A percentile compares a stretch with the other conserved stretches of the same genome.
These are phyloP conservation scores for Yamadazyma atlantica DNA, from an alignment of 1,139 yeast genomes.

Conservation along the genomic window DNA sequence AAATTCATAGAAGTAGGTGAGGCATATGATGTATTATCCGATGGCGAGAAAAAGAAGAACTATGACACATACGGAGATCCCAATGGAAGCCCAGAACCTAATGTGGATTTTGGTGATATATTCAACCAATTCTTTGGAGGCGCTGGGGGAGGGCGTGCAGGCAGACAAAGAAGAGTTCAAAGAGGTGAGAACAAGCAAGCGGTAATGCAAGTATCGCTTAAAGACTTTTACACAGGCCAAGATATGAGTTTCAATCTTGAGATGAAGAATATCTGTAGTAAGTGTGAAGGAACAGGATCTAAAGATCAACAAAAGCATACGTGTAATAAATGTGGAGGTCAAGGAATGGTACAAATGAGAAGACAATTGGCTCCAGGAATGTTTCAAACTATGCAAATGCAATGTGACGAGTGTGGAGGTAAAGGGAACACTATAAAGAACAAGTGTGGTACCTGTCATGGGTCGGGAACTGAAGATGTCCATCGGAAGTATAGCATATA, in stretches of 20 bases:
- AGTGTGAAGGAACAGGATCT: conserved; percentile 83
- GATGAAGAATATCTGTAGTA: conserved; percentile 71
- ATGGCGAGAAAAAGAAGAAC: conserved; percentile 65
- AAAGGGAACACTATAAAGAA: conserved; percentile 64
- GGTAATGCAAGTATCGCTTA: conserved; percentile 53
- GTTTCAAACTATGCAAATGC: conserved; percentile 79
- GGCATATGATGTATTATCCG: conserved; percentile 86
- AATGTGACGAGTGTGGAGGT: conserved; percentile 81
- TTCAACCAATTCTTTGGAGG: conserved; percentile 79
- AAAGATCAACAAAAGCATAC: conserved; percentile 66
- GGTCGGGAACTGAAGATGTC: conserved; percentile 61
- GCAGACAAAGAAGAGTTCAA: conserved; percentile 36
- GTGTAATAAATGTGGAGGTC: conserved; percentile 73
- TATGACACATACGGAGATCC: conserved; percentile 87
- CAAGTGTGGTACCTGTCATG: conserved; percentile 69
- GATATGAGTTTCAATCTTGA: conserved; percentile 60
- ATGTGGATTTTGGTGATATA: conserved; percentile 60
- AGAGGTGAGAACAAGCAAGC: conserved; percentile 69
- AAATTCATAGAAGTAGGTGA: conserved; percentile 89
- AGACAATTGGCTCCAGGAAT: conserved; percentile 87
- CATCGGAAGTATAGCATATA: conserved; percentile 59
- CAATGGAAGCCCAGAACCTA: conserved; percentile 48
- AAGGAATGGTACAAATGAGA: conserved; percentile 65
- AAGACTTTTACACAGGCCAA: conserved; percentile 70
- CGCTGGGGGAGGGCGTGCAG: conserved; percentile 44